phyloP scores from a whole-genome alignment of 1,139 yeast species.

The Pneumocystis carinii region DNA sequence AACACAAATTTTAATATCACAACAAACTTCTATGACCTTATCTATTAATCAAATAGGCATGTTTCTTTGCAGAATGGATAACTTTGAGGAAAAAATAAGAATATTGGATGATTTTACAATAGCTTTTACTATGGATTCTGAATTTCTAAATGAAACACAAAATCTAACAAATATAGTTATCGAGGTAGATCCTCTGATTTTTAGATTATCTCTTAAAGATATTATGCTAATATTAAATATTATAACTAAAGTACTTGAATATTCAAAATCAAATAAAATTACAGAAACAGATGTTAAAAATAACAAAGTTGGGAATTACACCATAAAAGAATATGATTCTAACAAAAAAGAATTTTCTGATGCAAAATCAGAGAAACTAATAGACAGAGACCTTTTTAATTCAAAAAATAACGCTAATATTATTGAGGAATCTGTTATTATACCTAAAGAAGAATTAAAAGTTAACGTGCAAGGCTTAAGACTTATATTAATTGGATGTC shows the following conservation, averaged over 20 bases:
- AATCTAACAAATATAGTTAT: conserved; percentile 51
- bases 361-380: not conserved
- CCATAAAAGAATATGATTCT: conserved; percentile 5
- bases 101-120: conserved; percentile 81
- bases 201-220: conserved; percentile 77
- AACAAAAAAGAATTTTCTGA: not conserved
- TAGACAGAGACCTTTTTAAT: not conserved
- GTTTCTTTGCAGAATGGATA: conserved; percentile 66
- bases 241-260: conserved; percentile 52
- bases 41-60: conserved; percentile 73
- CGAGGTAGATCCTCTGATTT: conserved; percentile 62
- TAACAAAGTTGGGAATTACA: conserved; percentile 14
- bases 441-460: conserved; percentile 43
- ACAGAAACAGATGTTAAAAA: conserved; percentile 16
- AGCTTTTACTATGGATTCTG: conserved; percentile 55
- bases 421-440: conserved; percentile 2
- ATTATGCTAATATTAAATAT: conserved; percentile 64
- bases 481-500: conserved; percentile 78
- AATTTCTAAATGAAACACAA: conserved; percentile 46
- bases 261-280: conserved; percentile 18
- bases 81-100: conserved; percentile 46
- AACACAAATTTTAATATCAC: conserved; percentile 59
- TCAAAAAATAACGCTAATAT: not conserved
- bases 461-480: conserved; percentile 71
- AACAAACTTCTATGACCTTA: conserved; percentile 46